These are phyloP conservation scores for Fonsecaea monophora DNA, from an alignment of 2,329 filamentous ascomycete species.

Conservation along the genomic window DNA sequence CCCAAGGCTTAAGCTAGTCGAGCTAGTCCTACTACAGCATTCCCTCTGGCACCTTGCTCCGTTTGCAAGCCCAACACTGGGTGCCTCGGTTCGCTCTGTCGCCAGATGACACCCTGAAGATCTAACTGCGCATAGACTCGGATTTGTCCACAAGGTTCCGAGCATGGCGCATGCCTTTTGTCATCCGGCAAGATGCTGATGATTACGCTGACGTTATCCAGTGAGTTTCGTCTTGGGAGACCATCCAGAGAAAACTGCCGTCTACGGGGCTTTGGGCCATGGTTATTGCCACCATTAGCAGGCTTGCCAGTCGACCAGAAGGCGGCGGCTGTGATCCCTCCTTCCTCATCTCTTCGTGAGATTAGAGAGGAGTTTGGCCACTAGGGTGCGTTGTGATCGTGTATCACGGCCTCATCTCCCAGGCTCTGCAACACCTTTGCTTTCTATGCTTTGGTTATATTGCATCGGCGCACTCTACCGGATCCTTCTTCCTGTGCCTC, in stretches of 20 bases:
- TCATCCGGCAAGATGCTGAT: not conserved
- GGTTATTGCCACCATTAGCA: not conserved
- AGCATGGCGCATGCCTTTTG: not conserved
- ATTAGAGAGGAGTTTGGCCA: not conserved
- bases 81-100: not conserved
- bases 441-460: not conserved
- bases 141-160: not conserved
- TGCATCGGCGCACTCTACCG: not conserved
- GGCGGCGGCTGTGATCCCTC: not conserved
- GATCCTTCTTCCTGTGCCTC: not conserved
- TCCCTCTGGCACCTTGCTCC: not conserved
- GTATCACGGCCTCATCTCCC: not conserved
- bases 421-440: not conserved
- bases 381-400: not conserved
- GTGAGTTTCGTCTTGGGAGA: not conserved
- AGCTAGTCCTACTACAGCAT: not conserved
- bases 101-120: not conserved
- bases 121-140: not conserved
- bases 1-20: not conserved
- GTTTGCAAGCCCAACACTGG: not conserved
- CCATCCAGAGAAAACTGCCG: not conserved
- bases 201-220: not conserved
- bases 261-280: not conserved
- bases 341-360: not conserved
- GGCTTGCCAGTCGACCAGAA: not conserved